Percentiles rank a stretch among this genome's conserved stretches.
These are phyloP conservation scores for Amanita jacksonii DNA, from an alignment of 768 basidiomycete genomes.

Conservation along the genomic window DNA sequence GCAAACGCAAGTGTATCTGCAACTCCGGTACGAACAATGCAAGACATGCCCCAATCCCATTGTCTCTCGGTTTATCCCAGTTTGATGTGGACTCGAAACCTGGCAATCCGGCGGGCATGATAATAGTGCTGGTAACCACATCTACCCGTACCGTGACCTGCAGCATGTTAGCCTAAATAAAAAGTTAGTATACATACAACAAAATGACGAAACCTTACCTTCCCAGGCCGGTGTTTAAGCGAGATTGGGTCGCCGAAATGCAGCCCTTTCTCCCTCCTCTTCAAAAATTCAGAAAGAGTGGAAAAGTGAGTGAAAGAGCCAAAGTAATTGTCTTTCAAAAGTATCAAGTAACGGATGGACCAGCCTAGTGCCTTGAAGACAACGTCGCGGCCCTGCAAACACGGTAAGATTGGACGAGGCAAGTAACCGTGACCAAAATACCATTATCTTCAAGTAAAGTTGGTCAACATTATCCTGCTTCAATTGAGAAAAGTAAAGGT, in stretches of 20 bases:
- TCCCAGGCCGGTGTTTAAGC: constrained; percentile 70
- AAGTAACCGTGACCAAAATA: constrained; percentile 22
- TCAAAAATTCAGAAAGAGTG: constrained; percentile 78
- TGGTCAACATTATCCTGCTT: constrained; percentile 69
- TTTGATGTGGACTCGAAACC: constrained; percentile 38
- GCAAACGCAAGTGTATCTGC: constrained; percentile 67
- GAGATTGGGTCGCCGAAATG: constrained; percentile 76
- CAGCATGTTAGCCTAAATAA: constrained; percentile 67
- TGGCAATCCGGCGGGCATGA: constrained; percentile 60
- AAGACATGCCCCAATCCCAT: constrained; percentile 40
- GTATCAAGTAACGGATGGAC: constrained; percentile 84
- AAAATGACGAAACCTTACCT: constrained; percentile 34
- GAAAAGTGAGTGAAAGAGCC: constrained; percentile 91
- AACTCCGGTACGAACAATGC: constrained; percentile 54
- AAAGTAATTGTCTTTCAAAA: constrained; percentile 87
- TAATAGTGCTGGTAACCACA: constrained; percentile 40
- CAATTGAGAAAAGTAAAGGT: constrained; percentile 62
- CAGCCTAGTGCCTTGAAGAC: constrained; percentile 74
- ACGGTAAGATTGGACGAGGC: neutral
- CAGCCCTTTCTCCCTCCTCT: constrained; percentile 46
- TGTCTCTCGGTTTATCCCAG: constrained; percentile 20
- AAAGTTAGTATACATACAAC: neutral
- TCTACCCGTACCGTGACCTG: constrained; percentile 59
- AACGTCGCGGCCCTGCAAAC: constrained; percentile 38
- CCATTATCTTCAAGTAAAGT: constrained; percentile 57